Evolutionary conservation across 2,329 filamentous ascomycete species (phyloP), one percentile per base, ranked within the genome.

Genomic region (Cytospora piceae): DNA sequence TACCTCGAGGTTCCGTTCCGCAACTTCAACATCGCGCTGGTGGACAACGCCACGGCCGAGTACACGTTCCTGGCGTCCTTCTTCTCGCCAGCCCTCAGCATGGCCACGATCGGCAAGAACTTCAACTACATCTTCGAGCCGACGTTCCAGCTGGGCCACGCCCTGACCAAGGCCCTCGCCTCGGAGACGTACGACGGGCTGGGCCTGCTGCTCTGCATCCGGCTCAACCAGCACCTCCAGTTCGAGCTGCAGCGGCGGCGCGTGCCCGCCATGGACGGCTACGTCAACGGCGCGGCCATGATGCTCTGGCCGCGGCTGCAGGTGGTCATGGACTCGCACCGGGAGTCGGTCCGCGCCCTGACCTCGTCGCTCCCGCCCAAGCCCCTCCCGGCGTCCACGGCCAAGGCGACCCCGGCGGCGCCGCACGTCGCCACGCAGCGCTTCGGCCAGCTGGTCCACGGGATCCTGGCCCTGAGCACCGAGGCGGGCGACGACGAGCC

Each of bases 241-340:
- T 99, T 99, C 74, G 92, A 96, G 77, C 84, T 98, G 39, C 95
- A 99, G 77, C 87, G 94, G 14, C 88, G 94, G 63, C 94, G 96
- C 74, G 88, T 98, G 0, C 95, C 95, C 0, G 90, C 93, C 6
- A 89, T 92, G 2, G 95, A 99, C 74, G 85, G 87, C 49, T 99
- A 99, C 75, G 90, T 97, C 74, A 99, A 99, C 75, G 94, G 88
- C 55, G 96, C 93, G 6, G 94, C 91, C 73, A 99, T 99, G 93
- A 86, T 95, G 3, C 86, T 99, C 7, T 99, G 95, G 95, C 95
- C 95, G 9, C 90, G 94, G 31, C 91, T 99, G 72, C 96, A 99
- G 77, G 87, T 92, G 64, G 89, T 97, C 71, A 96, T 99, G 88
- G 94, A 97, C 75, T 85, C 90, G 63, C 95, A 99, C 75, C 93